Conservation (phyloP, 169 alveolate genomes). For the Eimeria sp. region DNA sequence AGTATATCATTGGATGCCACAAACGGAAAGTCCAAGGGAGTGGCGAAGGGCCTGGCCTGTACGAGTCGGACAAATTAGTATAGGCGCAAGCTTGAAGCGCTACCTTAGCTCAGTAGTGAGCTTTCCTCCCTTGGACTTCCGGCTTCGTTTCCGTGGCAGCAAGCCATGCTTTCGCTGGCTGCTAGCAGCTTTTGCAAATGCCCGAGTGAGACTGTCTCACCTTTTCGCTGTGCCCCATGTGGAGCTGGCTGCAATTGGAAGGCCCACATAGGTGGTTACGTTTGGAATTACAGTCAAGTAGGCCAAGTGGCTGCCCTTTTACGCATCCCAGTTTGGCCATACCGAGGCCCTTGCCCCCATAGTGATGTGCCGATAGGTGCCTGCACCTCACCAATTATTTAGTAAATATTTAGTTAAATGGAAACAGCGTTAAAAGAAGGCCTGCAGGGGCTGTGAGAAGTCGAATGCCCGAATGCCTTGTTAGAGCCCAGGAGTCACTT, state of each 20-base stretch:
- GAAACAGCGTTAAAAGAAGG: neutral
- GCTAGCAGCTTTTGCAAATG: neutral
- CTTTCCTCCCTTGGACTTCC: neutral
- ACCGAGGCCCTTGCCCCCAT: neutral
- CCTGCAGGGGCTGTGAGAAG: neutral
- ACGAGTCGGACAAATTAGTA: neutral
- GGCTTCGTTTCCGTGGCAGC: slow-evolving; percentile 3
- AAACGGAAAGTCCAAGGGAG: slow-evolving; percentile 9
- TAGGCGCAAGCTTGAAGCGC: neutral
- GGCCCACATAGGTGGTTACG: neutral
- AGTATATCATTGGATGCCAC: neutral
- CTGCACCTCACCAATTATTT: neutral
- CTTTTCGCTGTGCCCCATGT: slow-evolving; percentile 3
- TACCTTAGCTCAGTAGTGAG: neutral
- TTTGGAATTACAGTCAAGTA: neutral
- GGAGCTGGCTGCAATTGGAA: slow-evolving; percentile 1
- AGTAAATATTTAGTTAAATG: neutral
- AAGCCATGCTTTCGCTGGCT: slow-evolving; percentile 13
- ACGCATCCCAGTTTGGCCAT: slow-evolving; percentile 4
- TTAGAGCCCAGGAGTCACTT: neutral
- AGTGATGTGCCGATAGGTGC: neutral
- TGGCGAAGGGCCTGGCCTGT: slow-evolving; percentile 3
- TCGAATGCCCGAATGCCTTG: neutral
- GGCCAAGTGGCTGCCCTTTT: neutral
- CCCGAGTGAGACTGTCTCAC: slow-evolving; percentile 10